Evolutionary conservation across 2,329 filamentous ascomycete species (phyloP).

Genomic region (Zasmidium angulare): DNA sequence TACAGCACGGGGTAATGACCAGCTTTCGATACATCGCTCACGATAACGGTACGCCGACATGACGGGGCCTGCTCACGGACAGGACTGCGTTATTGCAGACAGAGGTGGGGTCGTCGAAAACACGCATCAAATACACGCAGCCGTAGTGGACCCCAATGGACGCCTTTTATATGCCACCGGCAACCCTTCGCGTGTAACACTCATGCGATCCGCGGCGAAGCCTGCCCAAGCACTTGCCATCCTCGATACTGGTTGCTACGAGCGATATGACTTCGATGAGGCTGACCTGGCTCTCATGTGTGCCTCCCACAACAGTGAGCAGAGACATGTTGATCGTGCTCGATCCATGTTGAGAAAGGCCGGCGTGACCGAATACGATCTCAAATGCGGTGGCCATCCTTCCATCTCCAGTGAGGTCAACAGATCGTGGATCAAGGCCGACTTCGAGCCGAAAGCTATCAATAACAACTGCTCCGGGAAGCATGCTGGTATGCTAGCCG

Average conservation of each 20-base stretch:
- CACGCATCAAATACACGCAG: conserved; percentile 45
- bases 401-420: conserved; percentile 4
- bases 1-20: too few species aligned
- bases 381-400: conserved; percentile 47
- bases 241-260: conserved; percentile 42
- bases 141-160: conserved; percentile 33
- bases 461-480: conserved; percentile 12
- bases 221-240: conserved; percentile 48
- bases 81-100: conserved; percentile 4
- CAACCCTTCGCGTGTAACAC: conserved; percentile 43
- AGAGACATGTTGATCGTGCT: conserved; percentile 41
- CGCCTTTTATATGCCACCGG: conserved; percentile 43
- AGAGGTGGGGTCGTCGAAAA: conserved; percentile 2
- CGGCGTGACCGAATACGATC: conserved; percentile 36
- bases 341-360: conserved; percentile 41
- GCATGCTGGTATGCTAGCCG: conserved; percentile 11
- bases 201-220: conserved; percentile 50
- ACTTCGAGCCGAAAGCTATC: background rate
- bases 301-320: conserved; percentile 49
- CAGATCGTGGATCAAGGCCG: background rate
- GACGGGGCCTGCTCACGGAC: background rate
- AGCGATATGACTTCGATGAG: conserved; percentile 40
- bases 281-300: conserved; percentile 50
- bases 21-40: too few species aligned
- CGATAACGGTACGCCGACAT: background rate